Base-by-base conservation (phyloP, 257 asterid species). In the Parsonsia alboflavescens region DNA sequence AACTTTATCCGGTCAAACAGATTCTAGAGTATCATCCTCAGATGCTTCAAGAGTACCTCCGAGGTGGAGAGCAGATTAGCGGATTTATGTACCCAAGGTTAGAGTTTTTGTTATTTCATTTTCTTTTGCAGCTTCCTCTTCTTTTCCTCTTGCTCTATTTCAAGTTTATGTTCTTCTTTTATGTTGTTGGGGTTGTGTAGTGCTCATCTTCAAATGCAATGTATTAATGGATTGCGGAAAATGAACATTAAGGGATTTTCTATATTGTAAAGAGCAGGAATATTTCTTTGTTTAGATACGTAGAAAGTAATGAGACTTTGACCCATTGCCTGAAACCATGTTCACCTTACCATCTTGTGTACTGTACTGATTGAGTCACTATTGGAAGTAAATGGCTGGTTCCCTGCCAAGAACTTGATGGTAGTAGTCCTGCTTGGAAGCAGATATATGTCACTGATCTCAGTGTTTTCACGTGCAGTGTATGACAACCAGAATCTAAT, bases 51-150 rank as follows among this genome's bases (percentile, higher is more conserved):
- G 97, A 94, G 84, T 89, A 92, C 89, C 89, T 85, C 64, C 85
- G 84, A 7, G 97, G 97, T 64, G 99, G 99, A 79, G 97, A 94
- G n/a, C 96, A 90, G 82, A 86, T 95, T 74, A 94, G 95, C 73
- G 92, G 96, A 82, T 94, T 94, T 84, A 86, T 94, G 99, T 94
- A 92, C 87, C 99, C 99, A 77, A 94, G 99, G 97, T 92, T 75
- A 82, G 67, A 69, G 15, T 12, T 24, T 49, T 2, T 28, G 8
- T 26, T 10, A 64, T 0, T 74, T n/a, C 13, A 42, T 72, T 54
- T 19, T 4, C n/a, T 26, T 30, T n/a, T 30, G 68, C 68, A n/a
- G 11, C 61, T 10, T 21, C 28, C 26, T 62, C 45, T 30, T 30
- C 66, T 59, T 59, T n/a, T n/a, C n/a, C n/a, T n/a, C n/a, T n/a